A percentile compares a stretch with the other conserved stretches of the same genome.
phyloP scores from a whole-genome alignment of 306 rosid genomes.

The Prunus kanzakura region DNA sequence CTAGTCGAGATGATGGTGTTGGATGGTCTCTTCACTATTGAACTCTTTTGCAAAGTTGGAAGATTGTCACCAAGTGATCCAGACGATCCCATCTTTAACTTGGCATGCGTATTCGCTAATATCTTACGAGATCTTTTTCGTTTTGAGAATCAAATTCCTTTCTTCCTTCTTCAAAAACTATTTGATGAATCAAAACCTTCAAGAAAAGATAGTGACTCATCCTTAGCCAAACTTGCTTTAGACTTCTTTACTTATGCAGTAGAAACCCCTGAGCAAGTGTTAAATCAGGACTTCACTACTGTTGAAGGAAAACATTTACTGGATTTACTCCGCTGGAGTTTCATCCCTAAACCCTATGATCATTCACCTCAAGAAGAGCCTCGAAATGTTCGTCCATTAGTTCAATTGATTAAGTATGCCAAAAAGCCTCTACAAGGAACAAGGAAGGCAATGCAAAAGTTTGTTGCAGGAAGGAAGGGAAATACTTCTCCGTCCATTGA shows the following conservation, averaged over 20 bases:
- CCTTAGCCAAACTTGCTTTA: conserved; percentile 30
- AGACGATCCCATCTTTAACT: conserved; percentile 41
- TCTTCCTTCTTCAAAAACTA: conserved; percentile 37
- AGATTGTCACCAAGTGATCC: conserved; percentile 17
- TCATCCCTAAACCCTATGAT: background rate
- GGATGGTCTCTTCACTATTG: conserved; percentile 62
- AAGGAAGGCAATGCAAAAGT: too few relatives aligned
- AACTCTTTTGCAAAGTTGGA: conserved; percentile 38
- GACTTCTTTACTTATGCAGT: conserved; percentile 39
- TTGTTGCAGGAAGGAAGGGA: too few relatives aligned
- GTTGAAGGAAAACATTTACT: conserved; percentile 33
- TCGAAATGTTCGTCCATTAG: too few relatives aligned
- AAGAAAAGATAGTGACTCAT: background rate
- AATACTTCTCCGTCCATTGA: background rate
- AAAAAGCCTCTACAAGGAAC: too few relatives aligned
- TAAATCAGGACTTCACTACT: background rate
- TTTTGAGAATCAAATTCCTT: conserved; percentile 70
- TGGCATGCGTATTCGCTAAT: conserved; percentile 38
- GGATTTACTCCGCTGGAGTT: conserved; percentile 47
- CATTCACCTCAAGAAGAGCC: background rate
- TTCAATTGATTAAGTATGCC: too few relatives aligned
- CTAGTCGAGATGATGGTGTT: conserved; percentile 51
- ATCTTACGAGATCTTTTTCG: conserved; percentile 43
- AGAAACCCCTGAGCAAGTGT: conserved; percentile 26
- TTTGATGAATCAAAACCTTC: conserved; percentile 21